phyloP scores from a whole-genome alignment of 2,329 filamentous ascomycete genomes.

The Zymoseptoria pseudotritici region DNA sequence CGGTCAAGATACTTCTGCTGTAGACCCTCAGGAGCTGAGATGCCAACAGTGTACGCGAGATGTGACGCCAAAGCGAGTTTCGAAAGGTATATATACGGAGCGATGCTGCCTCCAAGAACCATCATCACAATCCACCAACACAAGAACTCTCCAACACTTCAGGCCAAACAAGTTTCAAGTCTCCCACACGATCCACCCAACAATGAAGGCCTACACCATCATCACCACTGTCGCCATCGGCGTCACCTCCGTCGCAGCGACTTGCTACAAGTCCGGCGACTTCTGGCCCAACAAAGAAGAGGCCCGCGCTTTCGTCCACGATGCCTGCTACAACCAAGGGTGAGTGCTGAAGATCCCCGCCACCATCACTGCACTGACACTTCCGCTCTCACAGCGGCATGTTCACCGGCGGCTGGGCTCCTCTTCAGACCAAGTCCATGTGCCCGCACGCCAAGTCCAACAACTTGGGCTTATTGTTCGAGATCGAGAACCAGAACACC shows the following conservation, averaged over 20 bases:
- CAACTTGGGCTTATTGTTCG: conserved; percentile 6
- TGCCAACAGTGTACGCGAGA: no score
- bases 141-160: neutral
- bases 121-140: neutral
- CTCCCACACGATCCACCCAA: neutral
- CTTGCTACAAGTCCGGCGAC: conserved; percentile 6
- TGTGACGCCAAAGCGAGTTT: no score
- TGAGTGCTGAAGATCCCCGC: neutral
- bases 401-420: conserved; percentile 12
- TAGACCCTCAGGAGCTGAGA: no score
- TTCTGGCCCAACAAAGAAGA: conserved; percentile 5
- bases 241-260: neutral
- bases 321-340: conserved; percentile 6
- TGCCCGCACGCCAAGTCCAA: conserved; percentile 4
- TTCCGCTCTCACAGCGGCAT: conserved; percentile 4
- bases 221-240: neutral
- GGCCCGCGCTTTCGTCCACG: conserved; percentile 5
- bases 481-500: conserved; percentile 11
- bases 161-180: neutral
- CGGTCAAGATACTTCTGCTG: no score
- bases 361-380: neutral
- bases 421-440: conserved; percentile 12
- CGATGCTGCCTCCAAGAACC: no score
- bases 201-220: neutral
- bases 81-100: no score